These are phyloP conservation scores for Nigrospora osmanthi DNA, from an alignment of 2,329 filamentous ascomycete species.

Conservation along the genomic window DNA sequence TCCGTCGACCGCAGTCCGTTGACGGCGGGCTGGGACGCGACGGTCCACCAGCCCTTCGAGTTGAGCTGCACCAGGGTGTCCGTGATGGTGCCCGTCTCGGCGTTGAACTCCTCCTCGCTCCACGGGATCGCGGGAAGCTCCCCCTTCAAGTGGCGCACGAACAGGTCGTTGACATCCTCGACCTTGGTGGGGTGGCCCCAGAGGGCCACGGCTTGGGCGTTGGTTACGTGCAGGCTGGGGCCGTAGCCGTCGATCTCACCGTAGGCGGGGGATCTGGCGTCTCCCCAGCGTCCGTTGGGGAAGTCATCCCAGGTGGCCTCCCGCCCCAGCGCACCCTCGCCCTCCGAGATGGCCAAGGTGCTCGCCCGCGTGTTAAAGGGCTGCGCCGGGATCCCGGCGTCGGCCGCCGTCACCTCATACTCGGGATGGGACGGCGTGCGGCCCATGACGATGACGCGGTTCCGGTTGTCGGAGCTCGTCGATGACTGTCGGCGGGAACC, in stretches of 20 bases:
- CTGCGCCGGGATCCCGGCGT: conserved; percentile 68
- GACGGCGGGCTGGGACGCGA: conserved; percentile 90
- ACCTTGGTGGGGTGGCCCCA: conserved; percentile 72
- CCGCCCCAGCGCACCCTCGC: conserved; percentile 78
- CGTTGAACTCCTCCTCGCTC: conserved; percentile 81
- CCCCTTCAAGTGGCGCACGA: conserved; percentile 73
- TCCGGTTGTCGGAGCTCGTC: conserved; percentile 76
- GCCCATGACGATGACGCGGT: conserved; percentile 75
- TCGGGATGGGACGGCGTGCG: conserved; percentile 50
- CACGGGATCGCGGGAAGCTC: conserved; percentile 78
- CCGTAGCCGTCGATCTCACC: conserved; percentile 98
- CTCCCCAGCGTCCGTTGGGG: conserved; percentile 92
- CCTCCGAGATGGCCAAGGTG: conserved; percentile 88
- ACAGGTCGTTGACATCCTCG: conserved; percentile 71
- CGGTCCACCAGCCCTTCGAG: conserved; percentile 83
- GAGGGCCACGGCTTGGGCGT: conserved; percentile 71
- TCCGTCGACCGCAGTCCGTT: conserved; percentile 76
- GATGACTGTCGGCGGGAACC: conserved; percentile 61
- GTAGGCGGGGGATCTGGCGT: conserved; percentile 86
- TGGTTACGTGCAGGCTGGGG: conserved; percentile 85
- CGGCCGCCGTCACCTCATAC: conserved; percentile 66
- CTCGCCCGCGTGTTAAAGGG: conserved; percentile 72
- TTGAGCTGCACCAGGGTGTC: conserved; percentile 70
- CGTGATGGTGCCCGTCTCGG: conserved; percentile 78
- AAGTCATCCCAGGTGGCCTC: conserved; percentile 99